Evolutionary conservation across 768 basidiomycete genomes (phyloP).

Genomic region (Calocybe cyanea): DNA sequence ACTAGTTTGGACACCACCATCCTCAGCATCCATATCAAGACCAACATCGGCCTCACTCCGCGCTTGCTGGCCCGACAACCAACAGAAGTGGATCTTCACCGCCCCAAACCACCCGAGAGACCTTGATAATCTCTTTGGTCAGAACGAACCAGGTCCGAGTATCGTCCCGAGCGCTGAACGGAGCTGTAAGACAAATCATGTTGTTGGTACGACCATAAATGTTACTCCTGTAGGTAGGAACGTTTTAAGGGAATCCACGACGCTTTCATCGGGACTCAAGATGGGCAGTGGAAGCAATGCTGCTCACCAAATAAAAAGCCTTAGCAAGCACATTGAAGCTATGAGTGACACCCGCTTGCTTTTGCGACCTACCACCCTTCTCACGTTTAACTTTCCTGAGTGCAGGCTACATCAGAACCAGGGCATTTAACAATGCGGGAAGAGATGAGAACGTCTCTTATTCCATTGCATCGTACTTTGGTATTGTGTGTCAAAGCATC

Average conservation of each 20-base stretch:
- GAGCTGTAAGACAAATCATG: constrained; percentile 17
- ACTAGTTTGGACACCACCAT: constrained; percentile 22
- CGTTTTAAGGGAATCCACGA: constrained; percentile 49
- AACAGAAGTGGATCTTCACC: constrained; percentile 30
- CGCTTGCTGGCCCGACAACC: constrained; percentile 23
- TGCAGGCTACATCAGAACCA: constrained; percentile 46
- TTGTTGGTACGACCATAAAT: constrained; percentile 24
- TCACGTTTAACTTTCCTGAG: constrained; percentile 8
- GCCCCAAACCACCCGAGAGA: constrained; percentile 70
- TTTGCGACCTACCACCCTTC: constrained; percentile 3
- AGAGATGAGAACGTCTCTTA: constrained; percentile 95
- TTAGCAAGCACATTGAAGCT: constrained; percentile 96
- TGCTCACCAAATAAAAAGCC: constrained; percentile 97
- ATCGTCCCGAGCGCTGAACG: constrained; percentile 51
- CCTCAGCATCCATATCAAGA: constrained; percentile 15
- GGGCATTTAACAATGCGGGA: constrained; percentile 72
- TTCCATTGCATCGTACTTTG: constrained; percentile 94
- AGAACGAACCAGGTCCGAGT: constrained; percentile 76
- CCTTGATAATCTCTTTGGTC: constrained; percentile 98
- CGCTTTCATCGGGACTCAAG: constrained; percentile 58
- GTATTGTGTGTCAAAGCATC: constrained; percentile 93
- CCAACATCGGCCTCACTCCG: constrained; percentile 31
- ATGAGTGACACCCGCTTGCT: constrained; percentile 60
- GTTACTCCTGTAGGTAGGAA: constrained; percentile 57
- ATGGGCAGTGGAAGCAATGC: constrained; percentile 74